A percentile compares a stretch with the other conserved stretches of the same genome.
Evolutionary conservation across 441 rosid species (phyloP).

Genomic region (Breynia disticha): DNA sequence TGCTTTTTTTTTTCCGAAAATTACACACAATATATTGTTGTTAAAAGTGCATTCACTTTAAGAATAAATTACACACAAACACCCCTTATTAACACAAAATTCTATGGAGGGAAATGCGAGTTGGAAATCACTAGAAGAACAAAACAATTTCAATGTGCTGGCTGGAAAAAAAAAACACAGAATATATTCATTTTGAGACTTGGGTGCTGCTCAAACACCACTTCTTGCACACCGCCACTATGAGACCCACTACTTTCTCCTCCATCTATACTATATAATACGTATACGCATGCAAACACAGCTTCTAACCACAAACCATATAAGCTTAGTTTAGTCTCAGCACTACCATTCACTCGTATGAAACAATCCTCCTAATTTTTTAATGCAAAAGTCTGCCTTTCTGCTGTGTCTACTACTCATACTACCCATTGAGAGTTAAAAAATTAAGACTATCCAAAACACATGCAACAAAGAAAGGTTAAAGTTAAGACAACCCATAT

Average conservation of each 20-base stretch:
- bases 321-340: not conserved
- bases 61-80: too few relatives aligned
- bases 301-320: not conserved
- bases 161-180: conserved; percentile 1
- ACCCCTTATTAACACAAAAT: not conserved
- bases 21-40: too few relatives aligned
- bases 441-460: conserved; percentile 2
- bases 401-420: conserved; percentile 5
- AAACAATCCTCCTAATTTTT: conserved; percentile 13
- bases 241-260: not conserved
- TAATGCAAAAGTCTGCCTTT: conserved; percentile 12
- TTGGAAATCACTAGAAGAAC: conserved; percentile 3
- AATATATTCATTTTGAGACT: not conserved
- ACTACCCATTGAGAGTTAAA: conserved; percentile 6
- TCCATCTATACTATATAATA: not conserved
- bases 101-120: not conserved
- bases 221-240: conserved; percentile 1
- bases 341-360: conserved; percentile 12
- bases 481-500: conserved; percentile 30
- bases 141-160: not conserved
- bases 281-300: not conserved
- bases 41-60: too few relatives aligned
- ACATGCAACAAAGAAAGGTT: conserved; percentile 4
- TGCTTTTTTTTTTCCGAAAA: too few relatives aligned
- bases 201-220: not conserved